These are phyloP conservation scores for Leccinum uliginosum DNA, from an alignment of 768 basidiomycete genomes.

Conservation along the genomic window DNA sequence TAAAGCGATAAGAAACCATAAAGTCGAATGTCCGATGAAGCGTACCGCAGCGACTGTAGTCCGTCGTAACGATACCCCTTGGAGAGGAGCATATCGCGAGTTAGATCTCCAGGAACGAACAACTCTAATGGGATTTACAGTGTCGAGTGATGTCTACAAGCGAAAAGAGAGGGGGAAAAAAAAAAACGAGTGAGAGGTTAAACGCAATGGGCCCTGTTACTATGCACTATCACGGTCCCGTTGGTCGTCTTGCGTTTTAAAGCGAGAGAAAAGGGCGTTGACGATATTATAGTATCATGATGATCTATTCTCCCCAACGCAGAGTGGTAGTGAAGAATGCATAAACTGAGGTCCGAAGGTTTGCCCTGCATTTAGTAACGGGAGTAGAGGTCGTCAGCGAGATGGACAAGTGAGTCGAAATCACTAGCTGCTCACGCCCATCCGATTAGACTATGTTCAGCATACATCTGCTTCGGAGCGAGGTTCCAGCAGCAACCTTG, in stretches of 20 bases:
- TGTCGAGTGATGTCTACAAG: constrained; percentile 18
- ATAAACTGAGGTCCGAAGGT: constrained; percentile 23
- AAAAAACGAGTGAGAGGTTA: neutral
- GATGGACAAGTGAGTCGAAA: constrained; percentile 19
- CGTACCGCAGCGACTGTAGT: constrained; percentile 18
- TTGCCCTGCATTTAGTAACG: constrained; percentile 19
- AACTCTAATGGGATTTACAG: constrained; percentile 22
- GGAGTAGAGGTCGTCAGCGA: constrained; percentile 23
- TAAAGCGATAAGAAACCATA: neutral
- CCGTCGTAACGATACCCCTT: constrained; percentile 29
- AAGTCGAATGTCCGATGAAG: neutral
- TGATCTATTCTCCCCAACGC: constrained; percentile 20
- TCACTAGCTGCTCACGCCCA: constrained; percentile 18
- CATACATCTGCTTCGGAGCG: neutral
- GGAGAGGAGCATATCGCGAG: constrained; percentile 26
- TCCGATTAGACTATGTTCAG: neutral
- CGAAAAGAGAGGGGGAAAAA: too few relatives aligned
- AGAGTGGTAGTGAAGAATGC: constrained; percentile 25
- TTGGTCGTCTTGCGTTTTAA: constrained; percentile 14
- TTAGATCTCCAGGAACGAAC: constrained; percentile 18
- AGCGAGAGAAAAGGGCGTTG: constrained; percentile 28
- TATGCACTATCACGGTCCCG: constrained; percentile 22
- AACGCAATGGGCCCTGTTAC: neutral
- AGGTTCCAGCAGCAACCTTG: neutral
- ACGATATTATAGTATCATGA: constrained; percentile 26